Evolutionary conservation across 352 stramenopile species (phyloP), one percentile per base, ranked within the genome.

Genomic region (Phytophthora boehmeriae): DNA sequence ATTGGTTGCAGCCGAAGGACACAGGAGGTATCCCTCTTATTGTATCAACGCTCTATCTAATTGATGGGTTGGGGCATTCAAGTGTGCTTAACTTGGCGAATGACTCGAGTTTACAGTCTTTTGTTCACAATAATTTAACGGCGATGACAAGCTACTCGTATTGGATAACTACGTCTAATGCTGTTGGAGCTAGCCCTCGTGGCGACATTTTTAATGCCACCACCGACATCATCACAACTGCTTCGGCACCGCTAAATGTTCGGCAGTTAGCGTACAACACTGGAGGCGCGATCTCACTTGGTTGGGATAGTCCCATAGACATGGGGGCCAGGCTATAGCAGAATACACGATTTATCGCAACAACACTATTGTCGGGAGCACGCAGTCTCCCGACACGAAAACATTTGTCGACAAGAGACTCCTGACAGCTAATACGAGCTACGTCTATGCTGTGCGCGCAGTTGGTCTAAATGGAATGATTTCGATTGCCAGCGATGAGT

Each of bases 261-360:
- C 59, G 34, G 0, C 78, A 87, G 28, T 46, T 83, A 5, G 8
- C 16, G 0, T 84, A 79, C 23, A 66, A 65, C 4, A 87, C 78
- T 23, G 83, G 83, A 22, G 83, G 83, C 2, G 63, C 78, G 1
- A 73, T 92, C n/a, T 49, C 75, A 34, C 77, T 90, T 23, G 75
- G 66, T 5, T 92, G 83, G 83, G 64, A 80, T 28, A 70, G 61
- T 2, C 76, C 79, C 0, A 30, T 84, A n/a, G 83, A 92, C 30
- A 71, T 1, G 83, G 83, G 5, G 83, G 83, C 0, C 70, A 83
- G 16, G 64, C 75, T 0, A 68, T 92, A 4, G 54, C 27, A 11
- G 59, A 59, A 1, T 92, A 87, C 36, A 76, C 63, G 58, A 46
- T 92, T 0, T 90, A 88, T 54, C 76, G 80, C 8, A 73, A 89